Base-by-base conservation (phyloP, 2,329 filamentous ascomycete species). In the Microdochium trichocladiopsis region DNA sequence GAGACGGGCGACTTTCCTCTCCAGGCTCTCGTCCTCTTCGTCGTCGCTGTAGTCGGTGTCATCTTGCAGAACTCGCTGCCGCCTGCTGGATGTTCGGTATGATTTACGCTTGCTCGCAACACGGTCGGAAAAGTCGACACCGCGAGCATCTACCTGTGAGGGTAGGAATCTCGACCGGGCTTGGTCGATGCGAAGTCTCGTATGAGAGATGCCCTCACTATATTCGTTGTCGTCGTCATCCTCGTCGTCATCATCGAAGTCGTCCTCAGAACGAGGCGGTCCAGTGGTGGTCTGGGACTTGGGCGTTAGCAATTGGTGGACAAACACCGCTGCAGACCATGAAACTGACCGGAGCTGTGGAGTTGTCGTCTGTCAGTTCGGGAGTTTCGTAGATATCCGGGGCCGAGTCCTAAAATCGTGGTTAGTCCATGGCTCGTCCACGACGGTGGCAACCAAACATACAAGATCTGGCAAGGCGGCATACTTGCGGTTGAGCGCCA, bases 341-440 rank as follows among this genome's bases (percentile, higher is more conserved):
- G 41, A 47, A 47, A 69, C 81, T 69, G 74, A 93, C 89, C 52
- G 86, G 88, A 53, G 91, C 74, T 48, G 91, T 96, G 22, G 91
- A 95, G 57, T 84, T 88, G 69, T 95, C 92, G 65, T 96, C 90
- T 52, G 88, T 93, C 59, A 96, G 76, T 52, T 95, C 92, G 58
- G 93, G 92, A 16, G 94, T 97, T 72, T 97, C 93, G 76, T 96
- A 97, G 63, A 96, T 90, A 65, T 97, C 94, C 59, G 92, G 92
- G 25, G 92, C 91, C 51, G 87, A 88, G 72, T 96, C 92, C 88
- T 95, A 59, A 25, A 23, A 22, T 45, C 3, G 47, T 51, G 24
- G 58, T 66, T 56, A 66, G 60, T 37, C 31, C 28, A 50, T 54
- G 50, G 50, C 25, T n/a, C 6, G 41, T 6, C 41, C 18, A 8